Evolutionary conservation across 495 filamentous ascomycete genomes (phyloP).

Genomic region (Penicillium antarcticum): DNA sequence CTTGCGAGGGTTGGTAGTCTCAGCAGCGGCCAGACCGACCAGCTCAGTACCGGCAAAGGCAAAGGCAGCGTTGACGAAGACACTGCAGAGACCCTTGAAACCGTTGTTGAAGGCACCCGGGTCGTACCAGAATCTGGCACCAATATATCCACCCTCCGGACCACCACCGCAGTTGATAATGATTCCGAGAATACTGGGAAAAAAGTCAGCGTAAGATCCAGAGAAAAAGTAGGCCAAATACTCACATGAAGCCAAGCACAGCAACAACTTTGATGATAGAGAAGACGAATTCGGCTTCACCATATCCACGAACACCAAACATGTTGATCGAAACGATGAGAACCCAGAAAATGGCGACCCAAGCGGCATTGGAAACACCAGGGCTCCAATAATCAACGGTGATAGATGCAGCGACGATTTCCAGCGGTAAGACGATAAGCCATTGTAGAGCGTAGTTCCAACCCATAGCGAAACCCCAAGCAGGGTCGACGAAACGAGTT

Average conservation of each 20-base stretch:
- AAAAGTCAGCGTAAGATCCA: slow-evolving; percentile 3
- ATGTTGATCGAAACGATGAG: slow-evolving; percentile 78
- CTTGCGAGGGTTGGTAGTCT: slow-evolving; percentile 83
- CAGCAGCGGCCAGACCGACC: slow-evolving; percentile 87
- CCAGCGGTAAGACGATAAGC: slow-evolving; percentile 82
- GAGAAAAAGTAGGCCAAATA: slow-evolving; percentile 7
- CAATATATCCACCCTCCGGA: slow-evolving; percentile 73
- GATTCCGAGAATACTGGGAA: slow-evolving; percentile 66
- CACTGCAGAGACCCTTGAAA: slow-evolving; percentile 91
- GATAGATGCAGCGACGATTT: slow-evolving; percentile 87
- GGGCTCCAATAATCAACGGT: slow-evolving; percentile 84
- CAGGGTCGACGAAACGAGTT: slow-evolving; percentile 87
- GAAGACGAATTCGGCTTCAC: slow-evolving; percentile 89
- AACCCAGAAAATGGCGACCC: slow-evolving; percentile 79
- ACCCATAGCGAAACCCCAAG: slow-evolving; percentile 98
- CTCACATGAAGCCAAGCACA: slow-evolving; percentile 84
- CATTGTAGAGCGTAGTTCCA: slow-evolving; percentile 98
- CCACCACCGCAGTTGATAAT: slow-evolving; percentile 78
- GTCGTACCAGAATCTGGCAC: slow-evolving; percentile 74
- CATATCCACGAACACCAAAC: slow-evolving; percentile 83
- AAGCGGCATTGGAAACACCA: slow-evolving; percentile 65
- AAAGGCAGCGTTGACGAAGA: slow-evolving; percentile 91
- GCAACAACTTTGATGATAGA: slow-evolving; percentile 82
- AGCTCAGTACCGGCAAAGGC: slow-evolving; percentile 91
- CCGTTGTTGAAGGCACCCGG: slow-evolving; percentile 89